Evolutionary conservation across 2,329 filamentous ascomycete species (phyloP).

Genomic region (Macrophomina pseudophaseolina): DNA sequence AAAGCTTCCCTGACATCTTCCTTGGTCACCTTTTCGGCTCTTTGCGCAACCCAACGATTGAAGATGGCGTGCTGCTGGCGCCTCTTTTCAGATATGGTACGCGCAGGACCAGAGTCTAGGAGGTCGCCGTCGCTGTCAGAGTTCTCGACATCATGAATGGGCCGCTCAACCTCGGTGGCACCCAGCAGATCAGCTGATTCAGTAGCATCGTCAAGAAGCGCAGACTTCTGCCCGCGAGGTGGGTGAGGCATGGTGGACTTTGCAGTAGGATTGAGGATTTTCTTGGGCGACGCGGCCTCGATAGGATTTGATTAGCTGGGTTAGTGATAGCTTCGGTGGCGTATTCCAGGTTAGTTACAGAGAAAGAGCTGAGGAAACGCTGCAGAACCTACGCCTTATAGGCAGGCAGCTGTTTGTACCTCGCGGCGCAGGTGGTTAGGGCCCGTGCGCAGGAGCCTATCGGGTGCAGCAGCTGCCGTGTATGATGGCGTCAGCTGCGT

Average conservation of each 20-base stretch:
- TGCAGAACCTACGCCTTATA: too few relatives aligned
- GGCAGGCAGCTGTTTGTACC: too few relatives aligned
- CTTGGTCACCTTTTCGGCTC: constrained; percentile 49
- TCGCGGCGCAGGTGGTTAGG: too few relatives aligned
- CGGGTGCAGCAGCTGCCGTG: neutral
- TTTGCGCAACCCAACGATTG: constrained; percentile 48
- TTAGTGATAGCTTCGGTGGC: neutral
- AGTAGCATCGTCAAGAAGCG: neutral
- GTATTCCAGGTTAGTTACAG: neutral
- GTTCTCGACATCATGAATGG: constrained; percentile 30
- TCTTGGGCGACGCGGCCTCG: neutral
- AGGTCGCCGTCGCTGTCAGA: constrained; percentile 34
- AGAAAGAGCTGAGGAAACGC: neutral
- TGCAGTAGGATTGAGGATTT: neutral
- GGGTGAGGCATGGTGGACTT: neutral
- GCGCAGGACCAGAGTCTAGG: constrained; percentile 31
- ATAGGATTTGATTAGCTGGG: neutral
- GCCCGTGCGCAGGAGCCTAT: neutral
- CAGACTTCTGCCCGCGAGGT: neutral
- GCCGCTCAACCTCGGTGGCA: neutral
- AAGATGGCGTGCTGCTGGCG: constrained; percentile 50
- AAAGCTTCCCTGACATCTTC: constrained; percentile 40
- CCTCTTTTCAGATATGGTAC: constrained; percentile 44
- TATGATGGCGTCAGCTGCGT: too few relatives aligned
- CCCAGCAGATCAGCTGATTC: neutral